Base-by-base conservation (phyloP, 1,139 yeast genomes). In the Suhomyces bribrorum region DNA sequence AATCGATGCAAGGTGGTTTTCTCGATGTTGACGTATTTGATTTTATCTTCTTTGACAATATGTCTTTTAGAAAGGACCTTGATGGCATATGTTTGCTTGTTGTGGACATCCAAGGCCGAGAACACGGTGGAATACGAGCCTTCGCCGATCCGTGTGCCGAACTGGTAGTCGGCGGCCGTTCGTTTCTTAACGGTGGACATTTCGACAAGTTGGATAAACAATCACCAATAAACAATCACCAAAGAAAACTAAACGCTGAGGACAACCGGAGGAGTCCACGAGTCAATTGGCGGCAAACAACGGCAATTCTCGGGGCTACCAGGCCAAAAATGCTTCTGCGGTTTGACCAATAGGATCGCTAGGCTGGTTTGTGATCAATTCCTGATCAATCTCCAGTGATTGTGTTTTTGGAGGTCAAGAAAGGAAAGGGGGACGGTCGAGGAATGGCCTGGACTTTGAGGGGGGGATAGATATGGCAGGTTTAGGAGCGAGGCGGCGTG, bases 61-160 rank as follows among this genome's bases (percentile, higher is more conserved):
- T 86, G 89, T 43, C 81, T 74, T 52, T 86, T 86, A 45, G 83
- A 83, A 37, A 85, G 69, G 2, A 85, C 83, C 54, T 86, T 86
- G 22, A 85, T 81, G 16, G 95, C 95, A 55, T 75, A 86, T 5
- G 83, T 73, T 46, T 75, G 75, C 26, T 67, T 66, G 25, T 78
- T 75, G 37, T 73, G 76, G 25, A 67, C 56, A 47, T 86, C 88
- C 1, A 82, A 71, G 1, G 89, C 94, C 30, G 84, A 66, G 47
- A 76, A 69, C 5, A 86, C 95, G 0, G 88, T 84, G 4, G 90
- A 83, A 55, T 85, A 86, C 0, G 92, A 84, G 2, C 95, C 95
- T 58, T 83, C 90, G 12, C 95, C 95, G 25, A 86, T 66, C 24
- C 77, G 77, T 33, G 81, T 77, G 3, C 90, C 90, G 46, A 85